Percentiles rank a stretch among this genome's conserved stretches.
Conservation (phyloP, 768 basidiomycete species). For the Botryobasidium botryosum region DNA sequence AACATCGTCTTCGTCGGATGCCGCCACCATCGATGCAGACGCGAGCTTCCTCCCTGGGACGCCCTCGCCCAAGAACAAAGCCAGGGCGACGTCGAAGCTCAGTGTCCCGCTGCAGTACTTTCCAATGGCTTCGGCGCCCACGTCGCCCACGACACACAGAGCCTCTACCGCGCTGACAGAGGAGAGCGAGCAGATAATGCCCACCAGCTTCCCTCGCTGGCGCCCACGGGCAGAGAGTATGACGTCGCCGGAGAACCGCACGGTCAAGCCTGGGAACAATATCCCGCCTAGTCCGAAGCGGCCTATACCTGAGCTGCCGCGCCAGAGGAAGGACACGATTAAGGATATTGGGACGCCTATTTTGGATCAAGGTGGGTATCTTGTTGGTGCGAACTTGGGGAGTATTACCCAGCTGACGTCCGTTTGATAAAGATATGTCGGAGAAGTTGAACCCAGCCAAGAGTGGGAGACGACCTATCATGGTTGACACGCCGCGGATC, state of each 20-base stretch:
- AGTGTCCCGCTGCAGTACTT: too few species aligned
- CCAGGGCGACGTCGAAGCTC: too few species aligned
- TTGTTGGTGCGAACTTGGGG: not conserved
- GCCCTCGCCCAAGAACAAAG: too few species aligned
- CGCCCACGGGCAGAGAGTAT: too few species aligned
- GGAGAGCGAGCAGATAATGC: too few species aligned
- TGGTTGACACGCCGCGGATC: slow-evolving; percentile 23
- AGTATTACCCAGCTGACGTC: slow-evolving; percentile 4
- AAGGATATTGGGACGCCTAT: slow-evolving; percentile 20
- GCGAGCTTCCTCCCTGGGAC: too few species aligned
- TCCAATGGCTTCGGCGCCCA: too few species aligned
- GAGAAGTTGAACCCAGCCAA: slow-evolving; percentile 61
- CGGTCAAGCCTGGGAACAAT: not conserved
- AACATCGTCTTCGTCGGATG: not conserved
- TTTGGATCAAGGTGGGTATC: slow-evolving; percentile 43
- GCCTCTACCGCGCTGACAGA: too few species aligned
- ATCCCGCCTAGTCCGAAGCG: slow-evolving; percentile 5
- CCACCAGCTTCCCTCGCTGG: too few species aligned
- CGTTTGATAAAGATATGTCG: slow-evolving; percentile 36
- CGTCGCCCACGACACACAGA: too few species aligned
- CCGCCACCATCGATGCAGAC: too few species aligned
- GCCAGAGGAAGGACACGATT: not conserved
- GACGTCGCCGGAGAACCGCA: too few species aligned
- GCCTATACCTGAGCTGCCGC: slow-evolving; percentile 1
- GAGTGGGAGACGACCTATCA: slow-evolving; percentile 16